Percentiles rank a stretch among this genome's conserved stretches.
Conservation (phyloP, 345 rosid genomes). For the Lenwebbia sp. region DNA sequence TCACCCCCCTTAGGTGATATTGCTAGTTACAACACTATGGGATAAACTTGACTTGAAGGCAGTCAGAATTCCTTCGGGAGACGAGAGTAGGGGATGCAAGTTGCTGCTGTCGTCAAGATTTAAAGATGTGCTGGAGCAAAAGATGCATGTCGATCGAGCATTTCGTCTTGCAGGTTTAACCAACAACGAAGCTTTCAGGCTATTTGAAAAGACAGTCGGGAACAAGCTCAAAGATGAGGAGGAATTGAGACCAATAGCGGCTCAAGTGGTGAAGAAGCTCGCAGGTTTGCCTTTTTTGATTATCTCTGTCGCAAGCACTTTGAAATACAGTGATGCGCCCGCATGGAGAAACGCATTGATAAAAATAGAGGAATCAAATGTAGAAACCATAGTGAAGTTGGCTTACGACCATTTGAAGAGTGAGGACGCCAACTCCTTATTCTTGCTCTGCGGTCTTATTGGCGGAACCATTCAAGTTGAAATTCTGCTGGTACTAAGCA, state of each 20-base stretch:
- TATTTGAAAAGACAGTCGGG: background rate
- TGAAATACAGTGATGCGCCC: background rate
- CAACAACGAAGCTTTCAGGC: background rate
- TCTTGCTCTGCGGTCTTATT: background rate
- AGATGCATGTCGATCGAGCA: background rate
- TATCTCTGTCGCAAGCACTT: background rate
- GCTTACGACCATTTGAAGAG: background rate
- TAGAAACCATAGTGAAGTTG: background rate
- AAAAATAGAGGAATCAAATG: background rate
- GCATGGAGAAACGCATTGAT: background rate
- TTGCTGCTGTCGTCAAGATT: background rate
- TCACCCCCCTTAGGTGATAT: too few relatives aligned
- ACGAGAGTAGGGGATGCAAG: background rate
- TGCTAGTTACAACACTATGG: too few relatives aligned
- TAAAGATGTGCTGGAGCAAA: background rate
- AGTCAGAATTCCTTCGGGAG: background rate
- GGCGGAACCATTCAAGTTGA: background rate
- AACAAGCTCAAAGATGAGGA: background rate
- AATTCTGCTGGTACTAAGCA: background rate
- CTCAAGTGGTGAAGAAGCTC: background rate
- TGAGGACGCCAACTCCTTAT: background rate
- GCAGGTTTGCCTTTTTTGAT: background rate
- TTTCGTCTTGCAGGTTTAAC: background rate
- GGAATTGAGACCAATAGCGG: background rate
- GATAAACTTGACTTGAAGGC: background rate